Percentiles rank a stretch among this genome's conserved stretches.
Conservation (phyloP, 139 green algal species). For the Chlorella sp. region DNA sequence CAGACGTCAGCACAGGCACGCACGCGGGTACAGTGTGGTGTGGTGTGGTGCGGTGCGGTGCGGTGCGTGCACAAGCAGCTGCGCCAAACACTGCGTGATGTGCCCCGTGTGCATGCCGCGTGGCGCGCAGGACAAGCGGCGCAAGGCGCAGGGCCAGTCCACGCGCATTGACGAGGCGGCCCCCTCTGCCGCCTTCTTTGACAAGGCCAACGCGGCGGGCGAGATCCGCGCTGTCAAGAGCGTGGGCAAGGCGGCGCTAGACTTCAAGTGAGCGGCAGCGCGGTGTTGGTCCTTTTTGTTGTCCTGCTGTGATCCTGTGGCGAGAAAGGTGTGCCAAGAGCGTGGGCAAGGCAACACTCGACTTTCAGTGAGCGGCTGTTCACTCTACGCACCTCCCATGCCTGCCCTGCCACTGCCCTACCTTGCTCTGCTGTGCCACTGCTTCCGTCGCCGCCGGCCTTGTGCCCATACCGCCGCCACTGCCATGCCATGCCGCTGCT, state of each 20-base stretch:
- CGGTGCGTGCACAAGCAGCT: too few species aligned
- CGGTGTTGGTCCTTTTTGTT: background rate
- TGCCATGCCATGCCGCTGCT: too few species aligned
- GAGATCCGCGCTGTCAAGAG: background rate
- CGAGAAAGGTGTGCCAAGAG: too few species aligned
- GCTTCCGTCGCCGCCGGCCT: too few species aligned
- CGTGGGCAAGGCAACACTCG: background rate
- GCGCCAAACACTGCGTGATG: too few species aligned
- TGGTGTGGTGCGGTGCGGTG: too few species aligned
- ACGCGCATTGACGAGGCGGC: conserved; percentile 2
- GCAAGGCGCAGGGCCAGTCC: conserved; percentile 2
- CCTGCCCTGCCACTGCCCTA: background rate
- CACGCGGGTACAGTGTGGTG: too few species aligned
- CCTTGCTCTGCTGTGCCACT: background rate
- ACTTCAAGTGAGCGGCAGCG: background rate
- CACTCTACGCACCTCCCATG: background rate
- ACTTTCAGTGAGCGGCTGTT: background rate
- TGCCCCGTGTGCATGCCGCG: too few species aligned
- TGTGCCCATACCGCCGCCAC: too few species aligned
- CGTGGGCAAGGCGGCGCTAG: background rate
- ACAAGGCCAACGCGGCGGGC: background rate
- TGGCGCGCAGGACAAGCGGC: conserved; percentile 2
- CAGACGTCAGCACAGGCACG: too few species aligned
- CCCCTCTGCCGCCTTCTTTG: background rate
- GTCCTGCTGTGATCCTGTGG: too few species aligned